phyloP scores from a whole-genome alignment of 306 rosid species.

The Quercus cerris region DNA sequence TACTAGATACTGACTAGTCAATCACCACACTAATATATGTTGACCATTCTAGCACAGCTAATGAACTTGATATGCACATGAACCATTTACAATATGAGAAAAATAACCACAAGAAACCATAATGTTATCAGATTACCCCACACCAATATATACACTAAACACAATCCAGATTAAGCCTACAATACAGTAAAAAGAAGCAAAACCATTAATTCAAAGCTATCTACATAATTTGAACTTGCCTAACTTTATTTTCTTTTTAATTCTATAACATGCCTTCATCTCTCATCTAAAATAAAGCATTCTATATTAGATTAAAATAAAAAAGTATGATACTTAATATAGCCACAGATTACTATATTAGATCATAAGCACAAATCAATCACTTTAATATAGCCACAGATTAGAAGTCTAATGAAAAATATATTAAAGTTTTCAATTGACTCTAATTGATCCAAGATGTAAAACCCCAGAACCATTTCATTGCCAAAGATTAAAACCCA shows the following conservation, averaged over 20 bases:
- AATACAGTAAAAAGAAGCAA: neutral
- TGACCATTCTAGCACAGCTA: too few species aligned
- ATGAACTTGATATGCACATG: too few species aligned
- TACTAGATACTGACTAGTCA: too few species aligned
- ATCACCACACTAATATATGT: too few species aligned
- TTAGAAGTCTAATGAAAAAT: neutral
- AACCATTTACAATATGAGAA: too few species aligned
- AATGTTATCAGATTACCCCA: too few species aligned
- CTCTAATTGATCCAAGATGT: neutral
- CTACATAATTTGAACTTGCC: neutral
- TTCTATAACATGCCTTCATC: neutral
- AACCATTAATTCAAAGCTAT: neutral
- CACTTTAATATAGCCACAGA: neutral
- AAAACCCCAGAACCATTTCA: slow-evolving; percentile 20
- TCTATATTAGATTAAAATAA: too few species aligned
- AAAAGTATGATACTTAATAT: too few species aligned
- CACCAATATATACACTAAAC: too few species aligned
- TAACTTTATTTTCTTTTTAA: neutral
- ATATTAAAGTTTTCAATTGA: neutral
- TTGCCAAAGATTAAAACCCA: neutral
- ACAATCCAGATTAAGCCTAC: neutral
- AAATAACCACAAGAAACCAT: too few species aligned
- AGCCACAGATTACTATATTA: neutral
- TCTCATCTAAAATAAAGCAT: neutral
- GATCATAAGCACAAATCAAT: neutral